Percentiles rank a stretch among this genome's conserved stretches.
Evolutionary conservation across 176 grass and related monocot genomes (phyloP).

Genomic region (Hordeum vulgare): DNA sequence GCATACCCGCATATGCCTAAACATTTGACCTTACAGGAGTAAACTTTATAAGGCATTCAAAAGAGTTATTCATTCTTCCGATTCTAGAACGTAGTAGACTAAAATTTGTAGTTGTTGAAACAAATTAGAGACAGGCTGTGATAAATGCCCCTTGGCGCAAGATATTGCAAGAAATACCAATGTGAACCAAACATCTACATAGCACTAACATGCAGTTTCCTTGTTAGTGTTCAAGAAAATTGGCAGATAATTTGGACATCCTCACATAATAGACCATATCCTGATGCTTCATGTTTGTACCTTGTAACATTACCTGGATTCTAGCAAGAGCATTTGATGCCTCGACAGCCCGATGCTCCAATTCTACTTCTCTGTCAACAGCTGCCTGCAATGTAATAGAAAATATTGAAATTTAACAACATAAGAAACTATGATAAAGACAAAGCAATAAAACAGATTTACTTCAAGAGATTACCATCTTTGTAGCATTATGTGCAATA

Average conservation of each 20-base stretch:
- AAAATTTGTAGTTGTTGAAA: not conserved
- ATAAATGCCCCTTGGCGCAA: not conserved
- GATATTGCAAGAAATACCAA: slow-evolving; percentile 1
- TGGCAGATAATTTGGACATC: slow-evolving; percentile 4
- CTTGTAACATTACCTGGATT: slow-evolving; percentile 85
- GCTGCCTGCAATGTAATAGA: slow-evolving; percentile 64
- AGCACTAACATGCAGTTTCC: not conserved
- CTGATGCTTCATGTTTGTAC: slow-evolving; percentile 24
- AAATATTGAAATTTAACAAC: slow-evolving; percentile 9
- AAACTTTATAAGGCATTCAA: slow-evolving; percentile 1
- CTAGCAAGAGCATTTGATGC: slow-evolving; percentile 99
- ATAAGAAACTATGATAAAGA: slow-evolving; percentile 15
- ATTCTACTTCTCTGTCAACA: slow-evolving; percentile 96
- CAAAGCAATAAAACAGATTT: not conserved
- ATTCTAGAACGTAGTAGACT: not conserved
- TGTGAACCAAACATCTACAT: not conserved
- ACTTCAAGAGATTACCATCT: slow-evolving; percentile 56
- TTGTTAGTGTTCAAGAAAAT: not conserved
- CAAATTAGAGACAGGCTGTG: not conserved
- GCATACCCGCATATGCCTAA: not conserved
- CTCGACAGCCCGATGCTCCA: slow-evolving; percentile 97
- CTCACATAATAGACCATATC: slow-evolving; percentile 10
- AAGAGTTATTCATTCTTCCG: not conserved
- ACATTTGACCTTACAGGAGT: slow-evolving; percentile 3
- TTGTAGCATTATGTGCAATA: slow-evolving; percentile 93